Conservation (phyloP, 2,329 filamentous ascomycete species). For the Blumeriella jaapii region DNA sequence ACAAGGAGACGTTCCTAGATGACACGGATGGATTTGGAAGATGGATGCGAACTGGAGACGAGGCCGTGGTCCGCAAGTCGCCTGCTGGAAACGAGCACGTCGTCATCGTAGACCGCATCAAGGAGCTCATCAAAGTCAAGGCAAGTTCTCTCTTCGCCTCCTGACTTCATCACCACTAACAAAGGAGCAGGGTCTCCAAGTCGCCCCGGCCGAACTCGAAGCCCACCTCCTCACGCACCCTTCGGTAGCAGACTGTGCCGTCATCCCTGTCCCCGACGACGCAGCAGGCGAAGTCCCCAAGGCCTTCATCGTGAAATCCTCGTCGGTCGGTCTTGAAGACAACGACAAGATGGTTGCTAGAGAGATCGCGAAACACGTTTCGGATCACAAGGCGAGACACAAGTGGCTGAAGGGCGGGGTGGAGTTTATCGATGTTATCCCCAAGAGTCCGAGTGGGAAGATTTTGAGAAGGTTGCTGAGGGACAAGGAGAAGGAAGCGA, state of each 20-base stretch:
- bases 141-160: conserved; percentile 29
- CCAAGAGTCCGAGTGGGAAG: conserved; percentile 66
- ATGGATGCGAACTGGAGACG: conserved; percentile 72
- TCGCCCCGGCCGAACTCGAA: conserved; percentile 74
- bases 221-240: conserved; percentile 66
- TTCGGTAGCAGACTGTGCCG: conserved; percentile 64
- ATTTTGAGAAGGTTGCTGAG: conserved; percentile 57
- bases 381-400: conserved; percentile 54
- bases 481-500: conserved; percentile 60
- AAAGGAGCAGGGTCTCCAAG: conserved; percentile 52
- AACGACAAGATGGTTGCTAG: conserved; percentile 37
- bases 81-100: conserved; percentile 65
- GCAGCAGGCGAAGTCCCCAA: conserved; percentile 53
- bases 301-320: conserved; percentile 51
- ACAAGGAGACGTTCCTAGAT: conserved; percentile 61
- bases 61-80: conserved; percentile 57
- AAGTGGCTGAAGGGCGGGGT: conserved; percentile 55
- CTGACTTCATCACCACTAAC: neutral
- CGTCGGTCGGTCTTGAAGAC: conserved; percentile 37
- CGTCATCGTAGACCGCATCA: conserved; percentile 73
- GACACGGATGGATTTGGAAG: conserved; percentile 51
- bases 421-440: conserved; percentile 54
- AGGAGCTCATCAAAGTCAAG: conserved; percentile 71
- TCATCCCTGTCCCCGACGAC: conserved; percentile 59
- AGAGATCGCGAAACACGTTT: conserved; percentile 48